phyloP scores from a whole-genome alignment of 352 stramenopile genomes.

The Pseudoperonospora humuli region DNA sequence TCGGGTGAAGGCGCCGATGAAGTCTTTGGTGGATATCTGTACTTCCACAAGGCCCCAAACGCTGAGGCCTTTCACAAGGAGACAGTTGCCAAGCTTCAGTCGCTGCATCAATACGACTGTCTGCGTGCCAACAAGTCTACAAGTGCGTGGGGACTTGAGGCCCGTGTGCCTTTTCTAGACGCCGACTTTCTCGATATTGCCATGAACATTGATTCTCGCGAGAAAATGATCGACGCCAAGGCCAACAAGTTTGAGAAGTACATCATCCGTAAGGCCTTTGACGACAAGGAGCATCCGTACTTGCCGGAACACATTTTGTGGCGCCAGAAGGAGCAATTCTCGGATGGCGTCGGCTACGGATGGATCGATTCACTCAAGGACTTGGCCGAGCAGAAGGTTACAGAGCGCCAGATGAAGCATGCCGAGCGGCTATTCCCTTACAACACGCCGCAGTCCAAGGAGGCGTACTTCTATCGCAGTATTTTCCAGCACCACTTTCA shows the following conservation, averaged over 20 bases:
- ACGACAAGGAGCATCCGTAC: conserved; percentile 96
- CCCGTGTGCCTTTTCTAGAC: conserved; percentile 97
- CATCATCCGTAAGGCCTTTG: conserved; percentile 97
- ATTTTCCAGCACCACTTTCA: conserved; percentile 99
- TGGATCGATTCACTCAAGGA: conserved; percentile 98
- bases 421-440: conserved; percentile 94
- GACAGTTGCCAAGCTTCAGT: conserved; percentile 93
- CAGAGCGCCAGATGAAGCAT: conserved; percentile 94
- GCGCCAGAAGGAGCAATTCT: conserved; percentile 99
- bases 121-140: conserved; percentile 98
- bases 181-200: conserved; percentile 96
- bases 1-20: conserved; percentile 97
- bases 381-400: conserved; percentile 90
- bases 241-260: conserved; percentile 97
- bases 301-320: conserved; percentile 96
- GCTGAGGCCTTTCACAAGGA: conserved; percentile 87
- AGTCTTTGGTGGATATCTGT: conserved; percentile 98
- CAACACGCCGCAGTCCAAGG: conserved; percentile 98
- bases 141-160: conserved; percentile 96
- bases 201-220: conserved; percentile 96
- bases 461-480: conserved; percentile 91
- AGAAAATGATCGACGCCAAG: conserved; percentile 95
- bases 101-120: conserved; percentile 98
- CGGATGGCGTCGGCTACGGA: conserved; percentile 97
- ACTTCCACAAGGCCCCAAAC: conserved; percentile 99